Evolutionary conservation across 2,329 filamentous ascomycete species (phyloP), one percentile per base, ranked within the genome.

Genomic region (Nannizzia gypsea): DNA sequence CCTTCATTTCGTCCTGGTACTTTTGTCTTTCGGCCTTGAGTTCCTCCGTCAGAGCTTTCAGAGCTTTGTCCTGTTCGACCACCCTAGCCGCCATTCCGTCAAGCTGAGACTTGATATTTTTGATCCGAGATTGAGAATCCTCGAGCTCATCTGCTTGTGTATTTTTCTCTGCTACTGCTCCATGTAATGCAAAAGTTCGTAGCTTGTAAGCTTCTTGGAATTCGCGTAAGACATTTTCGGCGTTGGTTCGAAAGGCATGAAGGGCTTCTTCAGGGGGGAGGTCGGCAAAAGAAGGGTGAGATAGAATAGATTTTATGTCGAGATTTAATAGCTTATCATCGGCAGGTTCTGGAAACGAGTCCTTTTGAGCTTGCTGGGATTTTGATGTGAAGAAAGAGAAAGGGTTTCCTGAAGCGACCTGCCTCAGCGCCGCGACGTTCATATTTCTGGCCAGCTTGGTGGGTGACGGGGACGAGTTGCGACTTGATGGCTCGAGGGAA

Each of bases 121-220:
- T 74, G 13, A 80, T 76, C 6, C 82, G 76, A 42, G 80, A 83
- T 36, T 82, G 77, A 13, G 81, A 78, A 65, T 84, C 83, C 62
- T 83, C 81, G 0, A 83, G 74, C 67, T 85, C 83, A 63, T 85
- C 83, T n/a, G 77, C 74, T 64, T 82, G 80, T 9, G 80, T 79
- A 57, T 77, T 79, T 61, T 82, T 79, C 64, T 83, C 81, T 3
- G 78, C 79, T 38, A 77, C 71, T 2, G 77, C 74, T 62, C 80
- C 76, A 42, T 77, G 75, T 48, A 85, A 71, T 31, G 76, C 74
- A 58, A 77, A 74, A 0, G 74, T 74, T 61, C 80, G 75, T 62
- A 77, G 71, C 63, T 78, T 79, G 69, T 85, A 84, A 2, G 81
- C 81, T 3, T 71, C 70, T 68, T 84, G 83, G 66, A 83, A 77